phyloP scores from a whole-genome alignment of 495 filamentous ascomycete species.

The Aspergillus sclerotiicarbonarius region DNA sequence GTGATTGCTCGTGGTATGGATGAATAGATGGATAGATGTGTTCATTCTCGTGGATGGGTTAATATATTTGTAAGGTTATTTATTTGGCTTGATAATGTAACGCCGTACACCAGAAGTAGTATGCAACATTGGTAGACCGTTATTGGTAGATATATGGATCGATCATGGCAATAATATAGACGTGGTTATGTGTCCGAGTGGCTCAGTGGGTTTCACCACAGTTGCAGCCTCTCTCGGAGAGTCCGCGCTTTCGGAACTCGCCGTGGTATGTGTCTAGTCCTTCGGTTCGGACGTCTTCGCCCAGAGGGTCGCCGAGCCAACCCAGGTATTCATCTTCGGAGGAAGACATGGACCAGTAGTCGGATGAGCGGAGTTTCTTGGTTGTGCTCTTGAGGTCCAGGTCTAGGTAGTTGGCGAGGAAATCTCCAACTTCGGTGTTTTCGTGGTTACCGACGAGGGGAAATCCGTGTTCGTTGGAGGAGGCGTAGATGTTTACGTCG shows the following conservation, averaged over 20 bases:
- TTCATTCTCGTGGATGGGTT: neutral
- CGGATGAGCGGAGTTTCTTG: constrained; percentile 63
- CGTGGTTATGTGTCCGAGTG: no score
- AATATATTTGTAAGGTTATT: neutral
- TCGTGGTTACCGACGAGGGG: constrained; percentile 80
- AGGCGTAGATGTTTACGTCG: constrained; percentile 90
- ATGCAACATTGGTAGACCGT: neutral
- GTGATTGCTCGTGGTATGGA: no score
- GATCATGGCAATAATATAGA: neutral
- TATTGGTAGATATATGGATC: neutral
- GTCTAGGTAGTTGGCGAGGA: constrained; percentile 74
- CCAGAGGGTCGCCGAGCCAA: constrained; percentile 47
- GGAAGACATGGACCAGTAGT: constrained; percentile 19
- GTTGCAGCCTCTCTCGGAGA: constrained; percentile 32
- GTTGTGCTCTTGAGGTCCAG: constrained; percentile 77
- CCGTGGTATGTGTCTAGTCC: constrained; percentile 50
- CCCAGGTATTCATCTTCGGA: constrained; percentile 19
- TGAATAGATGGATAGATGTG: no score
- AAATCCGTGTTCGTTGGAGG: constrained; percentile 43
- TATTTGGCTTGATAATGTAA: neutral
- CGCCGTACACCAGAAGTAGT: neutral
- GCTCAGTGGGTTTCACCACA: constrained; percentile 37
- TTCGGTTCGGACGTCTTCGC: constrained; percentile 32
- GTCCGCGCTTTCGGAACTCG: constrained; percentile 46
- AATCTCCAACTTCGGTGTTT: constrained; percentile 88